Evolutionary conservation across 2,329 filamentous ascomycete genomes (phyloP), one percentile per base, ranked within the genome.

Genomic region (Paracoccidioides lutzii): DNA sequence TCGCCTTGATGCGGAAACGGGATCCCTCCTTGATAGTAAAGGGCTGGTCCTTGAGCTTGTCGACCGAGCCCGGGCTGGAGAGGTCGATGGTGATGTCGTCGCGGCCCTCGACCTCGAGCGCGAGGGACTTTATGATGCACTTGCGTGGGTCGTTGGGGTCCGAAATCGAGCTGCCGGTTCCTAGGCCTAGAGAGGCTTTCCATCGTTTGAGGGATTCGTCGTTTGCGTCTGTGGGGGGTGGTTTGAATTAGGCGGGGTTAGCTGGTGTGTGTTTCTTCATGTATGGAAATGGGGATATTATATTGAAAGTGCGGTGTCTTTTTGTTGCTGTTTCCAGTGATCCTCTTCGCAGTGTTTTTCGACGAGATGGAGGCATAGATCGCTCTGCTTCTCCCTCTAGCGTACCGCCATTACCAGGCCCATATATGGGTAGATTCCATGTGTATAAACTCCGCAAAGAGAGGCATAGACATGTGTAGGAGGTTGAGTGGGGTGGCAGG

Each of bases 11-110:
- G 73, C 87, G 88, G 77, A 97, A 98, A 64, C 83, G 86, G 64
- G 86, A 82, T 55, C 89, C 90, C 74, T 97, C 93, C 80, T 97
- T 98, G 78, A 98, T 96, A 69, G 82, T 91, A 78, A 98, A 98
- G 12, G 93, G 93, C 70, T 93, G 86, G 68, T 88, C 80, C 77
- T 95, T 95, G 62, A 98, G 84, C 12, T 79, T 81, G 3, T 81
- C 77, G 66, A 95, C 80, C 59, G 87, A 84, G 57, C 84, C 87
- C 28, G 87, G 79, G 6, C 80, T 73, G 56, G 83, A 85, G 44
- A 97, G 83, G 67, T 97, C 89, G 72, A 98, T 91, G 64, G 86
- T 86, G 66, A 96, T 91, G 66, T 95, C 88, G 5, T 78, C 69
- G 52, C 90, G 90, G 58, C 88, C 91, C 61, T 85, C 80, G 38